A percentile compares a stretch with the other conserved stretches of the same genome.
phyloP scores from a whole-genome alignment of 139 green algal species.

The Picochlorum sp. region DNA sequence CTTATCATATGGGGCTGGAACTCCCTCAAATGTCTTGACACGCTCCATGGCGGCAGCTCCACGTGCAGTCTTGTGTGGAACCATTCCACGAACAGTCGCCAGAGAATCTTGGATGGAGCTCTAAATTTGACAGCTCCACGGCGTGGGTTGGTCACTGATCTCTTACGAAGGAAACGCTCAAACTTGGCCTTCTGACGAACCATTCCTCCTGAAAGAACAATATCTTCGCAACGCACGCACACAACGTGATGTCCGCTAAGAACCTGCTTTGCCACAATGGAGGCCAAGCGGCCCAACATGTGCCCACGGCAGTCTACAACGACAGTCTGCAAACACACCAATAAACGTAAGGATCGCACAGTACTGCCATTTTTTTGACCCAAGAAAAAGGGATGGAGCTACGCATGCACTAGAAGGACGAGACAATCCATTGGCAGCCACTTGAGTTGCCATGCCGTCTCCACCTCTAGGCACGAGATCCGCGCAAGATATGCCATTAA shows the following conservation, averaged over 20 bases:
- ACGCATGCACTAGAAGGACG: too few species aligned
- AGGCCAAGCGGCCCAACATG: slow-evolving; percentile 95
- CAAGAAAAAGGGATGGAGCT: too few species aligned
- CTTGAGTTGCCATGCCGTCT: too few species aligned
- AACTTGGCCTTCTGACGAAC: slow-evolving; percentile 97
- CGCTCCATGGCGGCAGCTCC: slow-evolving; percentile 88
- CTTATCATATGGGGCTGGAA: slow-evolving; percentile 58
- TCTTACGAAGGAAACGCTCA: slow-evolving; percentile 87
- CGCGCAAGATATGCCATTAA: too few species aligned
- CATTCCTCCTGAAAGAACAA: slow-evolving; percentile 91
- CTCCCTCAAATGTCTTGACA: slow-evolving; percentile 93
- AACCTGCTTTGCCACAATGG: slow-evolving; percentile 95
- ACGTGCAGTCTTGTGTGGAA: slow-evolving; percentile 95
- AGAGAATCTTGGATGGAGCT: slow-evolving; percentile 82
- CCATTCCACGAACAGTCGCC: slow-evolving; percentile 90
- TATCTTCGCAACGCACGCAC: slow-evolving; percentile 82
- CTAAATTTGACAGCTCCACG: slow-evolving; percentile 92
- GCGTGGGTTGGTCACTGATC: slow-evolving; percentile 88
- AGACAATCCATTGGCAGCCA: too few species aligned
- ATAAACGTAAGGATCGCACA: background rate
- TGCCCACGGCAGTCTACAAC: slow-evolving; percentile 91
- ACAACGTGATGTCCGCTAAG: slow-evolving; percentile 91
- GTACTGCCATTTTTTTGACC: too few species aligned
- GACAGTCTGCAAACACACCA: slow-evolving; percentile 41
- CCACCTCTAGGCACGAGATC: too few species aligned